Conservation (phyloP, 2,329 filamentous ascomycete species). For the Ciborinia camelliae region DNA sequence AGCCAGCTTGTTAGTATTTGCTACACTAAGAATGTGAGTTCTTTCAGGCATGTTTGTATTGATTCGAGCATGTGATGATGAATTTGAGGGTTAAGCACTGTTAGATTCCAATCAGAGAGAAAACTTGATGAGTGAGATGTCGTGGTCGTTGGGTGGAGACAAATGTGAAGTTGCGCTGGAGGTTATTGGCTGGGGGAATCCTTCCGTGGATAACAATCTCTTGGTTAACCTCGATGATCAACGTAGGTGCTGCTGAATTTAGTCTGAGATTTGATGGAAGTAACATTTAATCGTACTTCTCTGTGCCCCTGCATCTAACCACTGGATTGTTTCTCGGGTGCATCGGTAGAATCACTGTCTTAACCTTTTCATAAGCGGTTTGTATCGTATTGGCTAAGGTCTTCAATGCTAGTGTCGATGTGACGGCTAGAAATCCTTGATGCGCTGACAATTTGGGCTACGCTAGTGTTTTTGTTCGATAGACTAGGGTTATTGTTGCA, state of each 20-base stretch:
- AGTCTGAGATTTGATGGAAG: neutral
- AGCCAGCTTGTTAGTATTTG: neutral
- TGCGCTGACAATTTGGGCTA: neutral
- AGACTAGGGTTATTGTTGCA: neutral
- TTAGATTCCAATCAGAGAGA: neutral
- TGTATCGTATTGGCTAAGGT: neutral
- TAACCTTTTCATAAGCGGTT: neutral
- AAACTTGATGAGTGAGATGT: neutral
- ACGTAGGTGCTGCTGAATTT: neutral
- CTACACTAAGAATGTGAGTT: neutral
- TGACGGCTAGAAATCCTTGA: neutral
- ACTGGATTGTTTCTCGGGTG: neutral
- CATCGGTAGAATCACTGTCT: neutral
- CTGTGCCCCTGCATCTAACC: neutral
- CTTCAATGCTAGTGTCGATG: neutral
- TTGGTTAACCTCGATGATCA: neutral
- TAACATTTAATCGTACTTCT: constrained; percentile 3
- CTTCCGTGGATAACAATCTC: neutral
- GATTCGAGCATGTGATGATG: neutral
- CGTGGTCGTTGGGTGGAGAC: neutral
- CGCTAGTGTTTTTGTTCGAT: neutral
- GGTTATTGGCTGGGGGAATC: neutral
- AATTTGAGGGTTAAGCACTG: neutral
- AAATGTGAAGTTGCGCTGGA: neutral
- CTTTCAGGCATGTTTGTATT: neutral